Percentiles rank a stretch among this genome's conserved stretches.
These are phyloP conservation scores for Phyllosticta citribraziliensis DNA, from an alignment of 2,329 filamentous ascomycete species.

Conservation along the genomic window DNA sequence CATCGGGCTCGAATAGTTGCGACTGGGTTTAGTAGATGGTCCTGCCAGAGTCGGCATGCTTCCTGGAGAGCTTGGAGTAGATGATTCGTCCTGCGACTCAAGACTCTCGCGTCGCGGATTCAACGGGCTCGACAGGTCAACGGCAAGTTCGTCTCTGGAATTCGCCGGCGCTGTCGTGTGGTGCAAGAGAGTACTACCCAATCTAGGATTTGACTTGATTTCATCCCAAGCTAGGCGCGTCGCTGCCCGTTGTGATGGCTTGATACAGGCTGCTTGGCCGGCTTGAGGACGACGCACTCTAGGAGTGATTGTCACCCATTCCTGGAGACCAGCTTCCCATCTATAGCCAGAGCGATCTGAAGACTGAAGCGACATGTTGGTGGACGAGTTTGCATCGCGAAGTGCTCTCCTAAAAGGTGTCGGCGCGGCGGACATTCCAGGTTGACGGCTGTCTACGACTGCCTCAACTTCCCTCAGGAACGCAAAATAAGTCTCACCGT, in stretches of 20 bases:
- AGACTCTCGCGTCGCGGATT: background rate
- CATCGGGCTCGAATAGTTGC: background rate
- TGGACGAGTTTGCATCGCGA: background rate
- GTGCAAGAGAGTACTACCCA: background rate
- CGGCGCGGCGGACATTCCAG: background rate
- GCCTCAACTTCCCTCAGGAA: background rate
- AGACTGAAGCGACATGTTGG: background rate
- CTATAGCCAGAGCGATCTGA: slow-evolving; percentile 19
- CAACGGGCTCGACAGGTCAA: background rate
- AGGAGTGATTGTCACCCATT: slow-evolving; percentile 36
- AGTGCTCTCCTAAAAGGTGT: background rate
- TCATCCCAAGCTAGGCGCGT: background rate
- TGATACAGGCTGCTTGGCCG: slow-evolving; percentile 42
- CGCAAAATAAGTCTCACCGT: background rate
- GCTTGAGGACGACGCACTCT: background rate
- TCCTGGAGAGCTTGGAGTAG: background rate
- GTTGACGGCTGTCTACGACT: background rate
- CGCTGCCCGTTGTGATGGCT: background rate
- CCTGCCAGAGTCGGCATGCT: background rate
- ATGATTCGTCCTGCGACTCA: background rate
- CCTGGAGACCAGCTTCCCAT: slow-evolving; percentile 37
- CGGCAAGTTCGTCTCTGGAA: background rate
- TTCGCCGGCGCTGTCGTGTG: background rate
- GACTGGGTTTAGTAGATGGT: background rate
- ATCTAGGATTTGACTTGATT: background rate